Evolutionary conservation across 2,329 filamentous ascomycete genomes (phyloP), one percentile per base, ranked within the genome.

Genomic region (Monilinia fructigena): DNA sequence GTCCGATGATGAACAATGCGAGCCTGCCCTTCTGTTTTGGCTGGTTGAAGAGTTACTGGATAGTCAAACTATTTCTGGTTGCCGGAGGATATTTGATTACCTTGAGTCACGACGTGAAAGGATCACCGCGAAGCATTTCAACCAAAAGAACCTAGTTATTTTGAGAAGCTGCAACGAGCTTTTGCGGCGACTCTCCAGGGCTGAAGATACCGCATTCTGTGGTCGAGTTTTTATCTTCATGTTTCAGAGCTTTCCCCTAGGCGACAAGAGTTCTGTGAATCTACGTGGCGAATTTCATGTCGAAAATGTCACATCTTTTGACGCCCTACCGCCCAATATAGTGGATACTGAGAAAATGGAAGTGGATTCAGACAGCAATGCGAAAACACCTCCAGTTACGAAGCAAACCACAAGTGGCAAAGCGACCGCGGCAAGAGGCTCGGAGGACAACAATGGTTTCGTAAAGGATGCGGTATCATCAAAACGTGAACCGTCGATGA

Each of bases 181-280:
- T 20, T 82, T 99, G n/a, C 88, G 94, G 47, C 86, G 95, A 55
- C 83, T 99, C 2, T 98, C 95, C n/a, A 87, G 95, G 66, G 94
- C 95, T 4, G 93, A 98, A 77, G 95, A 99, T 77, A 96, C 95
- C 0, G 93, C 96, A 0, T 99, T 99, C 76, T 99, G 95, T 75
- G 95, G 95, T 20, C 86, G 95, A 50, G 95, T 99, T 35, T 98
- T 98, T 78, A 97, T 99, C 70, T 99, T 97, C 78, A 86, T 99
- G 76, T 99, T 98, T 78, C 95, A 99, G 77, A 96, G 93, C 77
- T 98, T 99, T 74, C 95, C 95, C 1, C 82, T 99, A 0, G 94
- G 94, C 42, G 96, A 99, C 78, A 95, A 94, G 76, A 98, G 95
- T 76, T 97, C 95, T 0, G 95, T 99, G 60, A 99, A 99, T 75